phyloP scores from a whole-genome alignment of 495 filamentous ascomycete species.

The Lepraria neglecta region DNA sequence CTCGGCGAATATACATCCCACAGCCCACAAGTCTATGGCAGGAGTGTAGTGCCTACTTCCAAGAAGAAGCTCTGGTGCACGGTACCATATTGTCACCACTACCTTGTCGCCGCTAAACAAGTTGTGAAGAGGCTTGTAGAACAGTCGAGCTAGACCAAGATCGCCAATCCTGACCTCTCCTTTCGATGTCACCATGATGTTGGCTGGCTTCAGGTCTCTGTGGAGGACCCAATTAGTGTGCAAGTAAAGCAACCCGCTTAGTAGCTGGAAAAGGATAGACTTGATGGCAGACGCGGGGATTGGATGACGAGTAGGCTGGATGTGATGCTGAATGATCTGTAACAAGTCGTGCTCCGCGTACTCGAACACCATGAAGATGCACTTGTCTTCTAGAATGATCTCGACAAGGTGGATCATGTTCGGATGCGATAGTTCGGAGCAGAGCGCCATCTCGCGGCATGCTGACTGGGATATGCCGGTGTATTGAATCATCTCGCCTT shows the following conservation, averaged over 20 bases:
- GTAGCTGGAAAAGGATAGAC: conserved; percentile 87
- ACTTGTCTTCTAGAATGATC: conserved; percentile 97
- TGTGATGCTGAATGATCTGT: conserved; percentile 98
- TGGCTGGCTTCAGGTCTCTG: conserved; percentile 93
- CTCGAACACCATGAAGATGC: conserved; percentile 99
- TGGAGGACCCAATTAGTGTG: conserved; percentile 97
- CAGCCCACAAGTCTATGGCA: conserved; percentile 94
- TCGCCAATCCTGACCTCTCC: conserved; percentile 93
- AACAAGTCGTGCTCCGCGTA: conserved; percentile 96
- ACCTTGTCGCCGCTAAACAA: conserved; percentile 96
- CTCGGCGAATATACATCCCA: conserved; percentile 97
- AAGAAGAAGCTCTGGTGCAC: conserved; percentile 87
- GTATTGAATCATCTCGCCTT: conserved; percentile 89
- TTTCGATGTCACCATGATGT: conserved; percentile 92
- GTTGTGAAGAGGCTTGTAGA: conserved; percentile 85
- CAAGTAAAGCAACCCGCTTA: conserved; percentile 89
- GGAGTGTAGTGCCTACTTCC: conserved; percentile 92
- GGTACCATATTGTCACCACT: conserved; percentile 99
- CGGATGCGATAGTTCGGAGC: conserved; percentile 79
- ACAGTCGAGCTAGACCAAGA: conserved; percentile 82
- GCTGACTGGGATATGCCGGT: conserved; percentile 97
- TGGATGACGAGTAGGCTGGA: conserved; percentile 73
- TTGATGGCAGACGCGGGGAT: conserved; percentile 86
- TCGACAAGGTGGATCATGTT: conserved; percentile 91
- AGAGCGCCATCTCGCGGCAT: conserved; percentile 97